phyloP scores from a whole-genome alignment of 2,329 filamentous ascomycete genomes.

The Epichloe festucae region DNA sequence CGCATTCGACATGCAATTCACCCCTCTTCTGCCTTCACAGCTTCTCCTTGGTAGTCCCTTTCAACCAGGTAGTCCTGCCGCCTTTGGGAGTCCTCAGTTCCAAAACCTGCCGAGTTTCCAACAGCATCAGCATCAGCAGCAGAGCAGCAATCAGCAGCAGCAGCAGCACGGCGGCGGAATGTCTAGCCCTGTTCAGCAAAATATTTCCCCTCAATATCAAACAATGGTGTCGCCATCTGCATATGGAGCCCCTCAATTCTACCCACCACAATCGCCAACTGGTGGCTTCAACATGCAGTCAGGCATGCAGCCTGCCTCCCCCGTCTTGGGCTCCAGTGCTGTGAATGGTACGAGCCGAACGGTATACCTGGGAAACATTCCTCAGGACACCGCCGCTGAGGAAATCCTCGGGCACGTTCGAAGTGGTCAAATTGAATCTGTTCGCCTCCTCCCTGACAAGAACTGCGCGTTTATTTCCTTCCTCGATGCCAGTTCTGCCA shows the following conservation, averaged over 20 bases:
- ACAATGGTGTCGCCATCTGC: conserved; percentile 75
- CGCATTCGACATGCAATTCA: conserved; percentile 96
- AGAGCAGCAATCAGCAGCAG: conserved; percentile 34
- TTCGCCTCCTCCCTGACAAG: conserved; percentile 92
- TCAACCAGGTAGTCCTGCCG: conserved; percentile 82
- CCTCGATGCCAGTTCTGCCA: conserved; percentile 91
- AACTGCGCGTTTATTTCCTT: conserved; percentile 99
- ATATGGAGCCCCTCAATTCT: conserved; percentile 71
- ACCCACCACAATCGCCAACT: conserved; percentile 79
- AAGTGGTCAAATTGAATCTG: conserved; percentile 98
- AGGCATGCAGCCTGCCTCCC: conserved; percentile 53
- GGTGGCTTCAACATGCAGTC: conserved; percentile 51
- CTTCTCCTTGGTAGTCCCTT: conserved; percentile 91
- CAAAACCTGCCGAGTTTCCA: conserved; percentile 71
- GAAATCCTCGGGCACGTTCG: conserved; percentile 93
- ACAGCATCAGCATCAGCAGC: conserved; percentile 30
- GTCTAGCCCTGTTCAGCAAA: conserved; percentile 62
- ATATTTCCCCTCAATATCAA: conserved; percentile 75
- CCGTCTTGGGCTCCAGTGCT: conserved; percentile 65
- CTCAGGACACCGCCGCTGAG: conserved; percentile 91
- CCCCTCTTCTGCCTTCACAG: conserved; percentile 86
- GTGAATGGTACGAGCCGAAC: conserved; percentile 88
- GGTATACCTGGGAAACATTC: conserved; percentile 95
- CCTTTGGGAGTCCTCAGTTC: conserved; percentile 86
- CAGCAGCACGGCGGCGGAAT: conserved; percentile 49